Evolutionary conservation across 2,329 filamentous ascomycete species (phyloP), one percentile per base, ranked within the genome.

Genomic region (Plectosphaerella sp.): DNA sequence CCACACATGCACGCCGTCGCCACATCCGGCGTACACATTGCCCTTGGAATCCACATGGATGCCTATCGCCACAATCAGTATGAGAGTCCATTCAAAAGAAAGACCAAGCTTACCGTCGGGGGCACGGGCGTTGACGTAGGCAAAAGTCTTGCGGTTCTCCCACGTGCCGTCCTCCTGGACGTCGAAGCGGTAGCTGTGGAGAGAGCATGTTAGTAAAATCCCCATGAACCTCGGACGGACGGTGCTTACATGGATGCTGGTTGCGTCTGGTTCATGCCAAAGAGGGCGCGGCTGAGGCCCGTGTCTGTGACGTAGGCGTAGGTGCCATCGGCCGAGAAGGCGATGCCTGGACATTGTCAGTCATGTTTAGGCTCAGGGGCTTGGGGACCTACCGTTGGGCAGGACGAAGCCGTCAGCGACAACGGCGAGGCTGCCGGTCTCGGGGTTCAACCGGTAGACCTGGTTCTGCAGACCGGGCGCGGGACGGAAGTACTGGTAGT

Each of bases 271-370:
- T 77, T 73, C 28, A 60, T 58, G 12, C 77, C 76, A 48, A 66
- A 70, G n/a, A 73, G 68, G 0, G 62, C 72, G n/a, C 67, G 69
- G 8, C 67, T 66, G n/a, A 72, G 69, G 2, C 82, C 83, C 0
- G 78, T 82, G 58, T 86, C 82, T 9, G 79, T 76, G 4, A 85
- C 66, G 52, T 86, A 86, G 2, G 77, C 67, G 20, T 74, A 67
- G 8, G 64, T 62, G 18, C 80, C 78, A 53, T 77, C 73, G 0
- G 79, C 80, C 0, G 77, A 79, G 59, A 85, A 84, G 1, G 72
- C 74, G 41, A 85, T 64, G 8, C 82, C 43, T 43, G 16, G n/a
- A 15, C 10, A 4, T 1, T 7, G 24, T 51, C 14, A 51, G 35
- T 15, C 4, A 0, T 33, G 7, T 8, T 3, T n/a, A 1, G 22